These are phyloP conservation scores for Rhytidiadelphus loreus DNA, from an alignment of 225 moss, liverwort and hornwort genomes.

Conservation along the genomic window DNA sequence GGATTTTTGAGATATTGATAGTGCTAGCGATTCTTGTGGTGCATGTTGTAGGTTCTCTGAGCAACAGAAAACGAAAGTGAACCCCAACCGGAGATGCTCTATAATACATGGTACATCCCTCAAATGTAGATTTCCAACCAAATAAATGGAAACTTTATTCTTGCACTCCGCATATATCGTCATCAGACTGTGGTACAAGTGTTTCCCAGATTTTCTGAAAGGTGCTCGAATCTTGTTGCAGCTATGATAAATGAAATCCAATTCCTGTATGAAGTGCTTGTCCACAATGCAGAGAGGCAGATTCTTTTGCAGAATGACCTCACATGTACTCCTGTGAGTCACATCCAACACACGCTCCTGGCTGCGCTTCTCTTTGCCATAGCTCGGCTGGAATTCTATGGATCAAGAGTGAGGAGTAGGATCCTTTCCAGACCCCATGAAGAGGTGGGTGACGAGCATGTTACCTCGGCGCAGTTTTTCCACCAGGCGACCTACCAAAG, in stretches of 20 bases:
- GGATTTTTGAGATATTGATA: no score
- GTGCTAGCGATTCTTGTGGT: neutral
- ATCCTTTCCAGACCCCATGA: slow-evolving; percentile 33
- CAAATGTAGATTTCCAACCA: neutral
- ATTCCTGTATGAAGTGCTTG: neutral
- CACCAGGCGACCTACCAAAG: slow-evolving; percentile 17
- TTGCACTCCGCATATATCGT: neutral
- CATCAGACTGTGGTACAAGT: neutral
- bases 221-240: neutral
- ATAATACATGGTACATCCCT: neutral
- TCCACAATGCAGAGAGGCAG: neutral
- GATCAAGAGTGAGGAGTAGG: slow-evolving; percentile 5
- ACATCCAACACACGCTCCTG: neutral
- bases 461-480: slow-evolving; percentile 33
- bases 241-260: neutral
- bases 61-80: neutral
- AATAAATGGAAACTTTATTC: neutral
- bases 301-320: neutral
- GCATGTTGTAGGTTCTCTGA: neutral
- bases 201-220: neutral
- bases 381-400: neutral
- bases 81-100: neutral
- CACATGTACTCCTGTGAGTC: neutral
- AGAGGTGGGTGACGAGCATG: slow-evolving; percentile 41
- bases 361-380: neutral